Evolutionary conservation across 805 yeast genomes (phyloP), one percentile per base, ranked within the genome.

Genomic region (fission yeast (Schizosaccharomyces pombe)): DNA sequence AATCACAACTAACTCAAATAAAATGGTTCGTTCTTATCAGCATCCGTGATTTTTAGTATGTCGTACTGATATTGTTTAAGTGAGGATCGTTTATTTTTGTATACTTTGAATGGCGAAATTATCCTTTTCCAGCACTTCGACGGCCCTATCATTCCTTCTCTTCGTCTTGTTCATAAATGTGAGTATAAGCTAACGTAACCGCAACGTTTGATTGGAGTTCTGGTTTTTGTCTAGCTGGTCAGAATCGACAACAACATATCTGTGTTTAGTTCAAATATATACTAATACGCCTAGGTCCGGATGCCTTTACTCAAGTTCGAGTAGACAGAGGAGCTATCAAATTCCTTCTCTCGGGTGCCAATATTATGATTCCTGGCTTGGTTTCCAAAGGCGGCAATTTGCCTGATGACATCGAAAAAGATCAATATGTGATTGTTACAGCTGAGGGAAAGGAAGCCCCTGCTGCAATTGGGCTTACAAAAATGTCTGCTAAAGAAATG

Each of bases 311-410:
- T 24, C 69, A 75, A 34, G 93, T 87, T 47, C 83, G 79, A 63
- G 96, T 89, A 11, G 97, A 87, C 63, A 75, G 95, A 64, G 97
- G 97, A 56, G 97, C 97, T 54, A 87, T 87, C 65, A 87, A 87
- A 67, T 87, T 87, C 63, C 91, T 87, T 28, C 70, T 87, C n/a
- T 81, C 94, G 3, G 97, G 96, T 14, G 49, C 54, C 16, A 31
- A 40, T 51, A 33, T 39, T 19, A 29, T 60, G 62, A 60, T 63
- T 49, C 63, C 63, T 8, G 63, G 63, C 2, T 47, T 61, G 16
- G 61, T 62, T 3, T 61, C 63, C 2, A 53, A 59, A 26, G 63
- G 63, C 19, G 63, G 60, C n/a, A 14, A 52, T 28, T 49, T 61
- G n/a, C 63, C 63, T 5, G 56, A 54, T 12, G 59, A 95, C 22